Conservation (phyloP, 495 filamentous ascomycete genomes). For the Usnea hakonensis region DNA sequence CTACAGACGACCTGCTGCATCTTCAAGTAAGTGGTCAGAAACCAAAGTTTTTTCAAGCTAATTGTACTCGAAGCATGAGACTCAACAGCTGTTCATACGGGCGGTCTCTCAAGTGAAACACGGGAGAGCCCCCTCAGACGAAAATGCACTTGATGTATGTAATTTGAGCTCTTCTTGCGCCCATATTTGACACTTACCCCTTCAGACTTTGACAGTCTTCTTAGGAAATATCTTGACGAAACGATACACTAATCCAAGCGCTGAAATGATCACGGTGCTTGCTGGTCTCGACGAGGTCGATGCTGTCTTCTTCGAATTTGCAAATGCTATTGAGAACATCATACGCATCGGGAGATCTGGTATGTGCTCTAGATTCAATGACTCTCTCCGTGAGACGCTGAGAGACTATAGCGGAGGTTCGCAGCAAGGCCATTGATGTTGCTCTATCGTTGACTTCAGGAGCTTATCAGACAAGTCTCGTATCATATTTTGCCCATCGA, state of each 20-base stretch:
- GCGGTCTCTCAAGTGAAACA: slow-evolving; percentile 62
- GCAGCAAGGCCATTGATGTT: slow-evolving; percentile 71
- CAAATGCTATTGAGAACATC: slow-evolving; percentile 66
- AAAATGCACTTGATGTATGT: slow-evolving; percentile 84
- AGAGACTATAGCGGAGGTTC: slow-evolving; percentile 51
- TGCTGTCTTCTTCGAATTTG: slow-evolving; percentile 78
- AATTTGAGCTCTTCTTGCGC: neutral
- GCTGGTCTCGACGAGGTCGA: slow-evolving; percentile 86
- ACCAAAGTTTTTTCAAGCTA: neutral
- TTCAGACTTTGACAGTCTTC: slow-evolving; percentile 83
- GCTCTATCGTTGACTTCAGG: slow-evolving; percentile 81
- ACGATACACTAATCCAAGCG: slow-evolving; percentile 91
- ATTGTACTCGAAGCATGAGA: slow-evolving; percentile 42
- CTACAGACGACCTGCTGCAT: slow-evolving; percentile 65
- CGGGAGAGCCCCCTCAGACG: slow-evolving; percentile 53
- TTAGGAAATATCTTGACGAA: slow-evolving; percentile 72
- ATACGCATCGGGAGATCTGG: slow-evolving; percentile 70
- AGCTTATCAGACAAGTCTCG: slow-evolving; percentile 84
- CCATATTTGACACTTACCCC: slow-evolving; percentile 34
- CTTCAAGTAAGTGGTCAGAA: slow-evolving; percentile 24
- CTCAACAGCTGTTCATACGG: slow-evolving; percentile 67
- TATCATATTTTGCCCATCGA: slow-evolving; percentile 91
- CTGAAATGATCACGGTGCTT: slow-evolving; percentile 84
- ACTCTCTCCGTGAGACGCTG: slow-evolving; percentile 9
- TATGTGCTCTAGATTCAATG: slow-evolving; percentile 36